Evolutionary conservation across 495 filamentous ascomycete species (phyloP).

Genomic region (Hypoxylon rickii): DNA sequence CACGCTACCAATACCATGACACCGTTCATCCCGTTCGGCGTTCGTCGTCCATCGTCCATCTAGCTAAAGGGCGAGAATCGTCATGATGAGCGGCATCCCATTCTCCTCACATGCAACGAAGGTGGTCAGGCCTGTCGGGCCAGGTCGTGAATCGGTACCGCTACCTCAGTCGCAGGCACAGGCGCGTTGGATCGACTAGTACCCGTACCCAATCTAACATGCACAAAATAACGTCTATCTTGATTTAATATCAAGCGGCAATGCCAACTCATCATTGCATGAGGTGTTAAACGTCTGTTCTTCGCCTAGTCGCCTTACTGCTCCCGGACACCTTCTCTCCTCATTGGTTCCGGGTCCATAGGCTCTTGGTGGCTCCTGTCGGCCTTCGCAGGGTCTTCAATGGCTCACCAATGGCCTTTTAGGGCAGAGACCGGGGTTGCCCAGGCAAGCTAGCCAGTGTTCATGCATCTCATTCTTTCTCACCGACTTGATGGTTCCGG

Average conservation of each 20-base stretch:
- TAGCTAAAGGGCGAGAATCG: constrained; percentile 14
- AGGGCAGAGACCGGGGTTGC: constrained; percentile 46
- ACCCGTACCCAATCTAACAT: constrained; percentile 50
- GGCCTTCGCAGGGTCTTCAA: constrained; percentile 35
- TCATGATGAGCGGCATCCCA: constrained; percentile 37
- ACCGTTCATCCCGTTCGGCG: too few species aligned
- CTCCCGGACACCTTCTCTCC: constrained; percentile 20
- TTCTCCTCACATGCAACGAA: constrained; percentile 34
- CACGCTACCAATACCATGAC: too few species aligned
- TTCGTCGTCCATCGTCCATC: background rate
- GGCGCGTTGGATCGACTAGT: constrained; percentile 32
- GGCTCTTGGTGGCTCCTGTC: constrained; percentile 41
- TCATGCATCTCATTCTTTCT: constrained; percentile 62
- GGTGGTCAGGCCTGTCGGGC: constrained; percentile 31
- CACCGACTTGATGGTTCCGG: constrained; percentile 63
- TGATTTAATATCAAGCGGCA: constrained; percentile 69
- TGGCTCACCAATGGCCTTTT: constrained; percentile 40
- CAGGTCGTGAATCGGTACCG: constrained; percentile 29
- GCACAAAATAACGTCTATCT: constrained; percentile 58
- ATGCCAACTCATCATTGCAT: constrained; percentile 93
- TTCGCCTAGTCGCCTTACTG: constrained; percentile 54
- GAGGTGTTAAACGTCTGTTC: constrained; percentile 59
- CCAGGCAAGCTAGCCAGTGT: constrained; percentile 51
- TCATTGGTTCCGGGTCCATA: constrained; percentile 35
- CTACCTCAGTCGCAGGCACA: constrained; percentile 26